Base-by-base conservation (phyloP, 2,329 filamentous ascomycete genomes). In the Hypoxylon sp. region DNA sequence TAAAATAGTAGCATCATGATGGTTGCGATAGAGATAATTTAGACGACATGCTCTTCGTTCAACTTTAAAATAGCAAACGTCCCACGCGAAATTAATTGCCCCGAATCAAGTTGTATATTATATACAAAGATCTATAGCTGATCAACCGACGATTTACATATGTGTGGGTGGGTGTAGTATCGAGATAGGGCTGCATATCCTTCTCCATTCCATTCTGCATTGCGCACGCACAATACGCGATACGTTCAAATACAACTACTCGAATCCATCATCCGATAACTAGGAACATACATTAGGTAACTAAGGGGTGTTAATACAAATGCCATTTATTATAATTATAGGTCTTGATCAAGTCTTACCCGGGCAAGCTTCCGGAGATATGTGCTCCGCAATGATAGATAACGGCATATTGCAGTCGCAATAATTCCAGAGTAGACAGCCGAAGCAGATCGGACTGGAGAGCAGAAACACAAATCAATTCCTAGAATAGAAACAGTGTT, bases 161-260 rank as follows among this genome's bases (percentile, higher is more conserved):
- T n/a, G 9, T 27, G 13, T 29, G 38, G 38, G 15, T 35, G n/a
- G 40, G 23, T 25, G 17, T 20, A 20, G 8, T 25, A 37, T 36
- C 27, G 48, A 29, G 31, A 41, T 54, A 57, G 38, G 49, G 53
- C 52, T 56, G 45, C 53, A 59, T 59, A 37, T 44, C 23, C 20
- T 7, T 35, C 42, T 48, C 47, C n/a, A n/a, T n/a, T n/a, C 45
- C 54, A 49, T 55, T 36, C 38, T 55, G 51, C 51, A 55, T 46
- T 36, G 32, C 46, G 16, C 40, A 44, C 46, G 26, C 51, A 55
- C 51, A 47, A 38, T 31, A 38, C 20, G 20, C 21, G n/a, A n/a
- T n/a, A n/a, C n/a, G n/a, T n/a, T n/a, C n/a, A n/a, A n/a, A n/a
- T n/a, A n/a, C n/a, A n/a, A n/a, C n/a, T n/a, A n/a, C n/a, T n/a